Base-by-base conservation (phyloP, 2,329 filamentous ascomycete species). In the Knoxdaviesia capensis region DNA sequence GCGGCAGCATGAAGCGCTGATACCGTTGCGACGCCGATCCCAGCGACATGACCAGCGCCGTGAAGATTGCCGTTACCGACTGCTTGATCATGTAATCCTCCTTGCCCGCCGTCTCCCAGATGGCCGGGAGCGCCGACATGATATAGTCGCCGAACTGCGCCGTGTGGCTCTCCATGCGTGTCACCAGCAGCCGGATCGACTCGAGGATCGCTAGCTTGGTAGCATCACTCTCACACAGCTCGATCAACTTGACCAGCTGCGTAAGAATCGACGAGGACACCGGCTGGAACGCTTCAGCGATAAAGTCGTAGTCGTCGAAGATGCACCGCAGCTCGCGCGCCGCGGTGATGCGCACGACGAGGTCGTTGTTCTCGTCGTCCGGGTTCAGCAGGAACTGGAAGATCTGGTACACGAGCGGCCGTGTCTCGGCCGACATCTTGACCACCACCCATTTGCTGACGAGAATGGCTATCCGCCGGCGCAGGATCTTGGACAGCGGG, bases 61-160 rank as follows among this genome's bases (percentile, higher is more conserved):
- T 70, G 41, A 96, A 74, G 35, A 96, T 80, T 3, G 81, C 83
- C 44, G 96, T 70, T 41, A 96, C 86, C 1, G 85, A 77, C 59
- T 94, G 87, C 58, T 96, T 96, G 66, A 94, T 81, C 57, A 96
- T 74, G 59, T 86, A 84, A 52, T 90, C 83, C 46, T 93, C 80
- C 2, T 64, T 59, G 1, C 79, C 84, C 3, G 83, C 85, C 41
- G 78, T 74, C 46, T 83, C 77, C 90, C 90, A 98, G 0, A 96
- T 66, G 4, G 68, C 68, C 0, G 88, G 87, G 6, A 96, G 66
- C 8, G 86, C 71, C 1, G 73, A 66, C 57, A 98, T 79, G 46
- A 98, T 81, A 45, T 79, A 74, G 51, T 93, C 84, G 5, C 84
- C 83, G 46, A 77, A 78, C 38, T 66, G 66, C 1, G 66, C 59